Evolutionary conservation across 176 grass and related monocot genomes (phyloP).

Genomic region (Hyparrhenia diplandra): DNA sequence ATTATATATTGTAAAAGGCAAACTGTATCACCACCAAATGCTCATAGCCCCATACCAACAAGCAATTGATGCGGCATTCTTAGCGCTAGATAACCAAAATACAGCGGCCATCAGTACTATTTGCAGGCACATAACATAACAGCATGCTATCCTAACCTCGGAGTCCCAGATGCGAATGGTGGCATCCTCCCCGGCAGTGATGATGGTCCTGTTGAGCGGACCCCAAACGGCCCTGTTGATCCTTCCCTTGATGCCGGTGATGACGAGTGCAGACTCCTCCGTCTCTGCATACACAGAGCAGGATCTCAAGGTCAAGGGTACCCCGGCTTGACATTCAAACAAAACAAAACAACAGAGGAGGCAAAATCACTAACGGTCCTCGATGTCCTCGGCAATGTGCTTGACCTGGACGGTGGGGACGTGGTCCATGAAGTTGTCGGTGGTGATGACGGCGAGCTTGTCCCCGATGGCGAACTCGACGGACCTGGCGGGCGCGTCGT

Average conservation of each 20-base stretch:
- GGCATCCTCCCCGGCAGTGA: slow-evolving; percentile 84
- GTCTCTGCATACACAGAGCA: slow-evolving; percentile 55
- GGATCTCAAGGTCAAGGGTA: neutral
- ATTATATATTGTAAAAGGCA: neutral
- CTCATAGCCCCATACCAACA: neutral
- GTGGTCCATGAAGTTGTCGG: slow-evolving; percentile 84
- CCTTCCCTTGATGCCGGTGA: slow-evolving; percentile 76
- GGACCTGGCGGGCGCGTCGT: slow-evolving; percentile 65
- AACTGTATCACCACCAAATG: neutral
- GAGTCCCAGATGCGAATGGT: slow-evolving; percentile 84
- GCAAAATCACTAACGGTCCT: slow-evolving; percentile 51
- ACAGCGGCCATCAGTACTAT: neutral
- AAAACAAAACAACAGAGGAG: neutral
- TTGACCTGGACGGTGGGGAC: slow-evolving; percentile 85
- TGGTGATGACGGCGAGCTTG: slow-evolving; percentile 66
- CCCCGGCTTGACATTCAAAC: neutral
- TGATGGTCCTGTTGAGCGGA: slow-evolving; percentile 82
- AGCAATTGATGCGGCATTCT: neutral
- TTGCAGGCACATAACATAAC: neutral
- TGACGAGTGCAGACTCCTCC: slow-evolving; percentile 63
- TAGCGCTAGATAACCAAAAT: neutral
- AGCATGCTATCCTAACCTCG: slow-evolving; percentile 43
- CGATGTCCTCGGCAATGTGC: slow-evolving; percentile 55
- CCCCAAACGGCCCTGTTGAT: slow-evolving; percentile 96
- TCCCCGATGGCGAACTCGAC: slow-evolving; percentile 77